Percentiles rank a stretch among this genome's conserved stretches.
Evolutionary conservation across 1,284 basidiomycete species (phyloP).

Genomic region (Moniliophthora roreri): DNA sequence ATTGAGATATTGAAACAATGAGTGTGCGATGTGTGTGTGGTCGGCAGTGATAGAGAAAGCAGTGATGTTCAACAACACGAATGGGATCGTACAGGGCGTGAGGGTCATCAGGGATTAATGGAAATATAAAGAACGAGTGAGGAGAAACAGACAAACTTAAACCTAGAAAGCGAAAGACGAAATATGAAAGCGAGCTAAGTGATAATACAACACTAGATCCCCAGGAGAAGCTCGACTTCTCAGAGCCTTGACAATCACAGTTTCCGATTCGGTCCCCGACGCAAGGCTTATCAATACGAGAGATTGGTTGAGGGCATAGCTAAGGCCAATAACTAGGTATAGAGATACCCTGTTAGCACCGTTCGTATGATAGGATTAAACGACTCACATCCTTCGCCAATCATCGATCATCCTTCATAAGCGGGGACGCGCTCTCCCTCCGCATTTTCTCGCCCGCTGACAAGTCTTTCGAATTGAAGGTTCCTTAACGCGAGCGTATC

Average conservation of each 20-base stretch:
- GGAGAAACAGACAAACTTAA: background rate
- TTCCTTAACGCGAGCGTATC: background rate
- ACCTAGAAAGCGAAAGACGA: background rate
- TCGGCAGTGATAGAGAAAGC: no score
- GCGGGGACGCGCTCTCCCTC: background rate
- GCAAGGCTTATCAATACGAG: conserved; percentile 23
- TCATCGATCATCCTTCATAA: background rate
- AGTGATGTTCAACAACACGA: no score
- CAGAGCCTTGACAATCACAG: conserved; percentile 52
- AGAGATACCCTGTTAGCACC: conserved; percentile 18
- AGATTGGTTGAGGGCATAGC: conserved; percentile 45
- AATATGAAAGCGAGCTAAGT: background rate
- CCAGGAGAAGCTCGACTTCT: conserved; percentile 35
- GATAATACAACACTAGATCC: conserved; percentile 20
- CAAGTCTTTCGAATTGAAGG: background rate
- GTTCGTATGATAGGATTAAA: background rate
- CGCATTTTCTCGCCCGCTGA: background rate
- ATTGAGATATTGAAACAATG: no score
- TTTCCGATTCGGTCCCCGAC: conserved; percentile 37
- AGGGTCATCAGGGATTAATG: no score
- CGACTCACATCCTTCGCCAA: conserved; percentile 50
- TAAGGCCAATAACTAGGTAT: conserved; percentile 56
- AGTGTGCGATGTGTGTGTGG: no score
- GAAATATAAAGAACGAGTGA: background rate
- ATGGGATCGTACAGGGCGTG: no score